Evolutionary conservation across 108 stramenopile species (phyloP).

Genomic region (Skeletonema menzelii): DNA sequence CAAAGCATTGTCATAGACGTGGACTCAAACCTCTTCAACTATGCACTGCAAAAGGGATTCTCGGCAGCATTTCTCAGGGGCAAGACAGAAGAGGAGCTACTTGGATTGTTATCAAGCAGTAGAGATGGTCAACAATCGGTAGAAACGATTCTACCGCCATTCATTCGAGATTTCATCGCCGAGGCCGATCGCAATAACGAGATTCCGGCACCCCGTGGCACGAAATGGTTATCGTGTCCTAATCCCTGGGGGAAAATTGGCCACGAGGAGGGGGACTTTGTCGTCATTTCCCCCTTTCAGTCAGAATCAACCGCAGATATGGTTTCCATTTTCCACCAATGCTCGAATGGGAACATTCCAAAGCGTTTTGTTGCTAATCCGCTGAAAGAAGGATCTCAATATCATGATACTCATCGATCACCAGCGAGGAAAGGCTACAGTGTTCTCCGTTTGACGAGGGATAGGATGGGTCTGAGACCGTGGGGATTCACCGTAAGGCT

Average conservation of each 20-base stretch:
- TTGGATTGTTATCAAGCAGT: neutral
- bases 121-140: neutral
- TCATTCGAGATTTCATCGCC: constrained; percentile 27
- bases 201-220: constrained; percentile 19
- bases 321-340: constrained; percentile 23
- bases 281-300: constrained; percentile 57
- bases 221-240: constrained; percentile 54
- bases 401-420: constrained; percentile 58
- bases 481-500: constrained; percentile 69
- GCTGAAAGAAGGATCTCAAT: constrained; percentile 50
- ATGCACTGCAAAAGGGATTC: neutral
- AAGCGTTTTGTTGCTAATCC: constrained; percentile 59
- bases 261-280: constrained; percentile 59
- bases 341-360: constrained; percentile 16
- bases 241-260: constrained; percentile 78
- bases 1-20: neutral
- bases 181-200: constrained; percentile 18
- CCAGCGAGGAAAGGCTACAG: constrained; percentile 63
- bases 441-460: constrained; percentile 54
- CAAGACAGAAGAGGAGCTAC: neutral
- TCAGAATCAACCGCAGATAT: constrained; percentile 39
- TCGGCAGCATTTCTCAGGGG: constrained; percentile 1
- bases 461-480: constrained; percentile 46
- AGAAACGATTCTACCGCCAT: constrained; percentile 4
- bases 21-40: neutral